phyloP scores from a whole-genome alignment of 805 yeast species.

The Wickerhamiella musiphila region DNA sequence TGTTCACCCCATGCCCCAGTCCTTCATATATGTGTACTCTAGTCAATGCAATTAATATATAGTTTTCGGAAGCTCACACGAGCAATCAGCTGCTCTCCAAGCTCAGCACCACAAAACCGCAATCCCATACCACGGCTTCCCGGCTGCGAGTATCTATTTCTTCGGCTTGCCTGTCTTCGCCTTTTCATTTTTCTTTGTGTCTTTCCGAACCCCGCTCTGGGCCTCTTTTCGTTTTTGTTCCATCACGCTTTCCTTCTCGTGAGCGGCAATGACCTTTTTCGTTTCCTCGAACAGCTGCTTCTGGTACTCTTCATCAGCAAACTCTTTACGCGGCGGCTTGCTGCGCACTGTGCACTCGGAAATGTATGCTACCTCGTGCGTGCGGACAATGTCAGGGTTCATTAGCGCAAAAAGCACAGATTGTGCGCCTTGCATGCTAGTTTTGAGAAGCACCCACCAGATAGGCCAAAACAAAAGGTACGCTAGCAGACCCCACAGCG shows the following conservation, averaged over 20 bases:
- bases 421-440: constrained; percentile 66
- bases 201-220: constrained; percentile 5
- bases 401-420: constrained; percentile 47
- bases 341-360: constrained; percentile 47
- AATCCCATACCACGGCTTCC: too few relatives aligned
- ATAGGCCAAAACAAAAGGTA: constrained; percentile 62
- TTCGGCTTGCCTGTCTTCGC: constrained; percentile 2
- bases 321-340: constrained; percentile 41
- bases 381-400: constrained; percentile 50
- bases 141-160: too few relatives aligned
- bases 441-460: constrained; percentile 66
- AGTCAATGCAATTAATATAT: too few relatives aligned
- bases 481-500: constrained; percentile 34
- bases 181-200: constrained; percentile 4
- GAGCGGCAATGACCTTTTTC: constrained; percentile 32
- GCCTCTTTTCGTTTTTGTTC: constrained; percentile 31
- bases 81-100: too few relatives aligned
- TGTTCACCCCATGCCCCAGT: too few relatives aligned
- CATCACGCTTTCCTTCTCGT: constrained; percentile 59
- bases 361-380: constrained; percentile 50
- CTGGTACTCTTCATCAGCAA: constrained; percentile 44
- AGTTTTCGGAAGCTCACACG: too few relatives aligned
- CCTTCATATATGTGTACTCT: too few relatives aligned
- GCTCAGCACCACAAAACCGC: too few relatives aligned
- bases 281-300: constrained; percentile 44